These are phyloP conservation scores for Penicillium palitans DNA, from an alignment of 2,329 filamentous ascomycete species.

Conservation along the genomic window DNA sequence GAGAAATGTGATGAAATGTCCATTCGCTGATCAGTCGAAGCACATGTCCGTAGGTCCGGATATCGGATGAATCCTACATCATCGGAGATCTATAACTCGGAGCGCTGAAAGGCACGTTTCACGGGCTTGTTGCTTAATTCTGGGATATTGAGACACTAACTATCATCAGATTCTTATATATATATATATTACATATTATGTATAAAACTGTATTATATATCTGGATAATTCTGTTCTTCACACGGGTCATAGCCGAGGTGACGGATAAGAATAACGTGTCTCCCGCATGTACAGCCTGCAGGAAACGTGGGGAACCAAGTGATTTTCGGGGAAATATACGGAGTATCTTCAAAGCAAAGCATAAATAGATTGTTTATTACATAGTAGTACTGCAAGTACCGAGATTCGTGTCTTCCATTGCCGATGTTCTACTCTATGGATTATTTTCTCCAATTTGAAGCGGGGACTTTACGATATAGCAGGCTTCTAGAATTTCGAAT, in stretches of 20 bases:
- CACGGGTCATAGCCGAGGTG: background rate
- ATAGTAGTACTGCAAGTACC: background rate
- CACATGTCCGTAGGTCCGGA: conserved; percentile 27
- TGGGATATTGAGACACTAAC: background rate
- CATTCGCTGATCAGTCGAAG: conserved; percentile 4
- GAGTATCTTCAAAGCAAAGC: too few relatives aligned
- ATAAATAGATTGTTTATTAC: background rate
- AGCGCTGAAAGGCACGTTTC: background rate
- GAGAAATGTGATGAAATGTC: background rate
- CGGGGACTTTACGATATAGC: too few relatives aligned
- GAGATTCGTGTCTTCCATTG: background rate
- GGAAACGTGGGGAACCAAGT: background rate
- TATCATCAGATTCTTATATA: background rate
- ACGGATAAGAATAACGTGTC: background rate
- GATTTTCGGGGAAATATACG: background rate
- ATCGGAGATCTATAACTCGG: background rate
- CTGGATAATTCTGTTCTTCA: background rate
- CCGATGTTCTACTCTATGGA: background rate
- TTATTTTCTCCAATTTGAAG: background rate
- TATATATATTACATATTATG: background rate
- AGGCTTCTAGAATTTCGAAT: background rate
- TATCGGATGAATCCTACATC: conserved; percentile 17
- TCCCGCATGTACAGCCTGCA: background rate
- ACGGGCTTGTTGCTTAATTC: background rate
- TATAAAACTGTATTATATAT: background rate